Evolutionary conservation across 2,329 filamentous ascomycete species (phyloP).

Genomic region (Ustilaginoidea virens): DNA sequence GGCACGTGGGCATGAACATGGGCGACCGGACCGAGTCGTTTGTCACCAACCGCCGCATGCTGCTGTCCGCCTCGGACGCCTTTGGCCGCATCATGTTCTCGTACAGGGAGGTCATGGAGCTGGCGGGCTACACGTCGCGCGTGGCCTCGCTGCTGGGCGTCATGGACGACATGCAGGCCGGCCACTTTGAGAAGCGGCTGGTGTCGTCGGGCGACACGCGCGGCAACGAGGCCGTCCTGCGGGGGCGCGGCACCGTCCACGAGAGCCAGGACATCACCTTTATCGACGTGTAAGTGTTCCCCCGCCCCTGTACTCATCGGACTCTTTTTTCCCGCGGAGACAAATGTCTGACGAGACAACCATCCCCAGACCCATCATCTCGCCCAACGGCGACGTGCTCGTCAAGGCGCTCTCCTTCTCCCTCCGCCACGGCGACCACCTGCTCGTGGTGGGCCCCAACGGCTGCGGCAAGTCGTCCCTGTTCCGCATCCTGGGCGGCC

Average conservation of each 20-base stretch:
- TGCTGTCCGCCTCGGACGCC: slow-evolving; percentile 85
- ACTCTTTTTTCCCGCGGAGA: too few species aligned
- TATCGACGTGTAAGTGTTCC: slow-evolving; percentile 58
- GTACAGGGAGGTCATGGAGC: slow-evolving; percentile 91
- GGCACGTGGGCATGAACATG: slow-evolving; percentile 47
- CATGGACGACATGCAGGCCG: slow-evolving; percentile 82
- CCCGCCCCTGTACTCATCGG: too few species aligned
- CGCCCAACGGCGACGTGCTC: slow-evolving; percentile 87
- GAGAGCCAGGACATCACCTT: slow-evolving; percentile 80
- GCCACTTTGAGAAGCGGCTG: slow-evolving; percentile 90
- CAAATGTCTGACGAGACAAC: too few species aligned
- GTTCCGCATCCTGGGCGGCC: slow-evolving; percentile 87
- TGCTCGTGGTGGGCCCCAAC: slow-evolving; percentile 91
- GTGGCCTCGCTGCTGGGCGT: slow-evolving; percentile 83
- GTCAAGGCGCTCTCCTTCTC: slow-evolving; percentile 75
- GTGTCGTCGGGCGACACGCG: slow-evolving; percentile 77
- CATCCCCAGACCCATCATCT: slow-evolving; percentile 66
- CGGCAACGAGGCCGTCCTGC: slow-evolving; percentile 68
- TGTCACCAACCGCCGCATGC: slow-evolving; percentile 83
- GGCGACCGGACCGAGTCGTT: slow-evolving; percentile 63
- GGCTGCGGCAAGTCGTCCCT: slow-evolving; percentile 93
- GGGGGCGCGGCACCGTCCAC: slow-evolving; percentile 64
- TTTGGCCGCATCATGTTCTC: slow-evolving; percentile 96
- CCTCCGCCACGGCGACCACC: slow-evolving; percentile 72
- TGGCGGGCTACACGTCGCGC: slow-evolving; percentile 87